Evolutionary conservation across 371 early-diverging fungal species (phyloP), one percentile per base, ranked within the genome.

Genomic region (Mucor piriformis): DNA sequence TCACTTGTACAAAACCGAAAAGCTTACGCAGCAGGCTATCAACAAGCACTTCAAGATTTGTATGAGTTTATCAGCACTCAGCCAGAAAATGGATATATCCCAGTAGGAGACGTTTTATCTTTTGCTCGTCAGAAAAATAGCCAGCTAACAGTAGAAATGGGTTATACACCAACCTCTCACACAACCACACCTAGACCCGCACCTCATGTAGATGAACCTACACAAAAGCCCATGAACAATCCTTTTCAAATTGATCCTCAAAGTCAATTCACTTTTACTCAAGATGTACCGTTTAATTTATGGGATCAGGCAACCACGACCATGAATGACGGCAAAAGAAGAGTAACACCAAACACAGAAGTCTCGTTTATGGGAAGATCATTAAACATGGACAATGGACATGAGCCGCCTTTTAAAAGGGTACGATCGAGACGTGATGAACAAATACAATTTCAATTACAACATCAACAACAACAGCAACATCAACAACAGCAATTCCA

Each of bases 1-100:
- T 76, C 89, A 1, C 69, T 83, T 21, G 77, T 82, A n/a, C 85
- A 85, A 55, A 83, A 85, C 44, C 74, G 84, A 38, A 77, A 77
- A 49, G 76, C 83, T 6, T 89, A 78, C 72, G 79, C 82, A 42
- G 69, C 79, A 15, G 92, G 92, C n/a, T 92, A 90, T 67, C 82
- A 83, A 54, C 85, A 88, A 50, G 88, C 88, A 16, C 61, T 92
- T 24, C 85, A 83, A 67, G 89, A 92, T 74, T 61, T 92, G 11
- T 75, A 81, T 63, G 77, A 79, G 23, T 87, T 88, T 57, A 73
- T 88, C 42, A 59, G 61, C 32, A 59, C 50, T 13, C 72, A 72
- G 18, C 73, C 70, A 27, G 78, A 78, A 46, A 71, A 70, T 49
- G 80, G 79, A 3, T 63, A 59, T 44, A 62, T 88, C 16, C 76